Percentiles rank a stretch among this genome's conserved stretches.
Evolutionary conservation across 306 rosid species (phyloP).

Genomic region (Begonia loranthoides): DNA sequence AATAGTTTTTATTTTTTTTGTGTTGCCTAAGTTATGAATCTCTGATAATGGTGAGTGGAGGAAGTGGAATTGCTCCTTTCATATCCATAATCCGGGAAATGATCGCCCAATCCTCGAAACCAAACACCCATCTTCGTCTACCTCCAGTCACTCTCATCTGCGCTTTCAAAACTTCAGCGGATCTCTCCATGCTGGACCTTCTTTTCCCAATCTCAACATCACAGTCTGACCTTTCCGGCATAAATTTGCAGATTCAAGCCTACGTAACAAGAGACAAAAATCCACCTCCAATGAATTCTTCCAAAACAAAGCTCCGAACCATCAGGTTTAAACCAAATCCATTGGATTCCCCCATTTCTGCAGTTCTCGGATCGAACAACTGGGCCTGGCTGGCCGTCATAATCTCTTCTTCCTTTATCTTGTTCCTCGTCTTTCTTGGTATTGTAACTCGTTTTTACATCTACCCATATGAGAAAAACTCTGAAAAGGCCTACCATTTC

Average conservation of each 20-base stretch:
- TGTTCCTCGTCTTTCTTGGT: conserved; percentile 21
- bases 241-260: conserved; percentile 18
- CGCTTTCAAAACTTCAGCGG: conserved; percentile 30
- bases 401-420: conserved; percentile 20
- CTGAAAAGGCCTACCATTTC: conserved; percentile 11
- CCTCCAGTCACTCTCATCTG: conserved; percentile 19
- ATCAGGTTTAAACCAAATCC: conserved; percentile 16
- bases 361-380: conserved; percentile 16
- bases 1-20: neutral
- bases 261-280: conserved; percentile 22
- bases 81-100: conserved; percentile 28
- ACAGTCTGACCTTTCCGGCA: neutral
- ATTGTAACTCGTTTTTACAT: conserved; percentile 22
- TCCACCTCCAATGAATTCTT: neutral
- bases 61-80: no score
- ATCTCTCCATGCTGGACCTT: conserved; percentile 23
- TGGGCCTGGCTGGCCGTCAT: conserved; percentile 27
- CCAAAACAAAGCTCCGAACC: conserved; percentile 12
- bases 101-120: conserved; percentile 23
- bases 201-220: conserved; percentile 17
- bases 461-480: conserved; percentile 14
- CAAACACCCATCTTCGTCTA: conserved; percentile 6
- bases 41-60: no score
- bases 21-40: no score
- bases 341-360: conserved; percentile 15